Percentiles rank a stretch among this genome's conserved stretches.
phyloP scores from a whole-genome alignment of 1,284 basidiomycete genomes.

The Omphalotus olearius region DNA sequence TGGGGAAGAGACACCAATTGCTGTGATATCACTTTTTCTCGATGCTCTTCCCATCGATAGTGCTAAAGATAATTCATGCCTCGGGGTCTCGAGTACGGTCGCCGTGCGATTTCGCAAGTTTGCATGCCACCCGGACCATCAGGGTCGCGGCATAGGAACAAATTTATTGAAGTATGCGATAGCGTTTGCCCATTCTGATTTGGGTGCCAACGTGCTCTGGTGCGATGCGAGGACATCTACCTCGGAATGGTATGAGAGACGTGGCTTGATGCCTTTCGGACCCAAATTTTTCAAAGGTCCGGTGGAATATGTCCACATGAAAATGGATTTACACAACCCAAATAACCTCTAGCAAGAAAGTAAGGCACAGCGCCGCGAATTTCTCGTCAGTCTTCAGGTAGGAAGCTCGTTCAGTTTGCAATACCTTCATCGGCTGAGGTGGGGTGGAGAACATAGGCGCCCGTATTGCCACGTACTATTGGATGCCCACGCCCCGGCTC shows the following conservation, averaged over 20 bases:
- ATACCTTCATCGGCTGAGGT: too few species aligned
- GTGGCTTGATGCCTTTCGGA: slow-evolving; percentile 46
- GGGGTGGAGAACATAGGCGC: too few species aligned
- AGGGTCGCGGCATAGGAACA: slow-evolving; percentile 49
- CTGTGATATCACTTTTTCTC: slow-evolving; percentile 54
- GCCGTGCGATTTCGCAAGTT: slow-evolving; percentile 58
- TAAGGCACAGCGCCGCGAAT: too few species aligned
- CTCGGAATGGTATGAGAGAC: slow-evolving; percentile 47
- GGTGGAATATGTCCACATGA: slow-evolving; percentile 54
- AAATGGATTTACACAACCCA: slow-evolving; percentile 18
- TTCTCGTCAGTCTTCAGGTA: too few species aligned
- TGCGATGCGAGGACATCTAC: slow-evolving; percentile 50
- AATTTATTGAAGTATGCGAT: slow-evolving; percentile 38
- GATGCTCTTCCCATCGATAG: slow-evolving; percentile 37
- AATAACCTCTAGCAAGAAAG: too few species aligned
- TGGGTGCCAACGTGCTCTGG: slow-evolving; percentile 42
- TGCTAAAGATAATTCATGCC: slow-evolving; percentile 5
- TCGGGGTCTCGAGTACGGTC: not conserved
- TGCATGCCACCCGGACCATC: slow-evolving; percentile 44
- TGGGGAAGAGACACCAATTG: slow-evolving; percentile 28
- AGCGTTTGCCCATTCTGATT: slow-evolving; percentile 31
- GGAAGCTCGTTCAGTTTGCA: too few species aligned
- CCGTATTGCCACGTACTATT: too few species aligned
- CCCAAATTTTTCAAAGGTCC: slow-evolving; percentile 46
- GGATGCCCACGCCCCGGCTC: too few species aligned